These are phyloP conservation scores for Penicillium sp. DNA, from an alignment of 2,329 filamentous ascomycete species.

Conservation along the genomic window DNA sequence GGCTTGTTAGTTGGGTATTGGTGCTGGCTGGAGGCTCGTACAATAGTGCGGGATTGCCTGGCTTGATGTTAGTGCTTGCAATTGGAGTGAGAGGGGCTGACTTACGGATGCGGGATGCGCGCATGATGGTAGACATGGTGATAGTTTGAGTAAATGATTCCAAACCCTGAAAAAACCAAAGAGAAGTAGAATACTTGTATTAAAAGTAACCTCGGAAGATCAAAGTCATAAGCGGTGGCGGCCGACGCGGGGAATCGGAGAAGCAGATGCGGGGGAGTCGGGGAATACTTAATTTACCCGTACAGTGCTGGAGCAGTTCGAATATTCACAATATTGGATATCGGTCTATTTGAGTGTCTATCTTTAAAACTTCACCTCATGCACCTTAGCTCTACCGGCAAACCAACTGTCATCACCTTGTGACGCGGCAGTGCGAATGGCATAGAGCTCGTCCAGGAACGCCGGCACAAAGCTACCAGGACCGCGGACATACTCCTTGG, in stretches of 20 bases:
- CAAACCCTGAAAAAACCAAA: background rate
- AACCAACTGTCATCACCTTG: slow-evolving; percentile 39
- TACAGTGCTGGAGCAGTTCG: no score
- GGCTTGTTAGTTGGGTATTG: background rate
- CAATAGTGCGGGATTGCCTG: slow-evolving; percentile 51
- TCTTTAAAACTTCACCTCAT: slow-evolving; percentile 31
- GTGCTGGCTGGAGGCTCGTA: slow-evolving; percentile 27
- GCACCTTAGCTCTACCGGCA: slow-evolving; percentile 38
- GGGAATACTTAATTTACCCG: background rate
- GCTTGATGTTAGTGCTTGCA: slow-evolving; percentile 8
- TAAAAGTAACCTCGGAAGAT: background rate
- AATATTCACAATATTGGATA: no score
- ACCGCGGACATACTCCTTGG: slow-evolving; percentile 65
- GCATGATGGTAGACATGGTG: slow-evolving; percentile 12
- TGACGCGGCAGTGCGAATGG: slow-evolving; percentile 37
- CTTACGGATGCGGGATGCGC: slow-evolving; percentile 31
- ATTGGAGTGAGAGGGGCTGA: background rate
- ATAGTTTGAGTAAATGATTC: background rate
- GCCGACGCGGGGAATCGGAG: slow-evolving; percentile 8
- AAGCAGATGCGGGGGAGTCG: background rate
- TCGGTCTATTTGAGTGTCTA: background rate
- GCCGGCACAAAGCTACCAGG: slow-evolving; percentile 85
- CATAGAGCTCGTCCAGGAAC: slow-evolving; percentile 72
- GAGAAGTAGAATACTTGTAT: background rate
- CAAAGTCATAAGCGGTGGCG: background rate